phyloP scores from a whole-genome alignment of 495 filamentous ascomycete species.

The Neurospora sp. region DNA sequence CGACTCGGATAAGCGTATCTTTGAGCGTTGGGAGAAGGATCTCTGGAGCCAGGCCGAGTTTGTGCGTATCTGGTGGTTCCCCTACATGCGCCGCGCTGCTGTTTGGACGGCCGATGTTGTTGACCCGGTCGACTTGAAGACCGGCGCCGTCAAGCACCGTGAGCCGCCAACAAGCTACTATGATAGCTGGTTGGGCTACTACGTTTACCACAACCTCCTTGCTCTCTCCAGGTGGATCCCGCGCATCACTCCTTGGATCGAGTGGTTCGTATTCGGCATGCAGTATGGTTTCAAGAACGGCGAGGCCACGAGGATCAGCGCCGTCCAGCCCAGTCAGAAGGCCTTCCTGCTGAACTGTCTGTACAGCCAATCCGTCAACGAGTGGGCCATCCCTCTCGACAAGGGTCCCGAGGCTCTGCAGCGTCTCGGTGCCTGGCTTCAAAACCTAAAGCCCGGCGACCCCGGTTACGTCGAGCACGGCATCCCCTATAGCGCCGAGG shows the following conservation, averaged over 20 bases:
- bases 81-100: conserved; percentile 75
- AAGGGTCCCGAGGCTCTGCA: conserved; percentile 81
- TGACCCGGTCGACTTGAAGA: conserved; percentile 34
- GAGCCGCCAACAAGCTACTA: conserved; percentile 54
- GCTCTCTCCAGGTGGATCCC: conserved; percentile 70
- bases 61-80: conserved; percentile 94
- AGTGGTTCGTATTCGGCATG: conserved; percentile 92
- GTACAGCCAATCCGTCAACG: conserved; percentile 93
- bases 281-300: conserved; percentile 82
- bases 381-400: conserved; percentile 89
- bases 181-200: conserved; percentile 68
- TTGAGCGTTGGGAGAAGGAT: conserved; percentile 59
- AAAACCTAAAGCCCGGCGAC: conserved; percentile 43
- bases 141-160: conserved; percentile 37
- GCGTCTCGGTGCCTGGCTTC: conserved; percentile 77
- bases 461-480: conserved; percentile 46
- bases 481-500: conserved; percentile 73
- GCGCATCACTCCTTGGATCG: conserved; percentile 68
- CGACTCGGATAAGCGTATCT: conserved; percentile 51
- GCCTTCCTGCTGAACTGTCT: conserved; percentile 93
- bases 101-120: conserved; percentile 67
- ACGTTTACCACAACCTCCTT: conserved; percentile 81
- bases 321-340: conserved; percentile 66
- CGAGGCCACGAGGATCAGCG: conserved; percentile 42
- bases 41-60: conserved; percentile 84